Conservation (phyloP, 768 basidiomycete genomes). For the Termitomyces sp. region DNA sequence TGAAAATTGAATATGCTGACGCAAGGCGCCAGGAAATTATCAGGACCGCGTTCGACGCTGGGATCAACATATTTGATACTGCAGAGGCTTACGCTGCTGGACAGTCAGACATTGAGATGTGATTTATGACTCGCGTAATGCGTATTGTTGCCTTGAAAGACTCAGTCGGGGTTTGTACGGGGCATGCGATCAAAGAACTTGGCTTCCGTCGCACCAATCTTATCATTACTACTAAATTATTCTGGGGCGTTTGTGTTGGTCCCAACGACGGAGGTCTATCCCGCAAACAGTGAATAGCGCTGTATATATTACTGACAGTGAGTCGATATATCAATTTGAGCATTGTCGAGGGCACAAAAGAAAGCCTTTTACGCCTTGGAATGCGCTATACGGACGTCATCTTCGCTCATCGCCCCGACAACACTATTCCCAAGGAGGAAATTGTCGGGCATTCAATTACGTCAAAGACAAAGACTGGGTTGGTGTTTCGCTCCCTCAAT, state of each 20-base stretch:
- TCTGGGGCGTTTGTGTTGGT: conserved; percentile 61
- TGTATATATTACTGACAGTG: background rate
- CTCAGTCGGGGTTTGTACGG: conserved; percentile 26
- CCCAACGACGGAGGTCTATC: conserved; percentile 54
- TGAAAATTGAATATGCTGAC: background rate
- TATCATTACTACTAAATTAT: conserved; percentile 74
- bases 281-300: conserved; percentile 46
- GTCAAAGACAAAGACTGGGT: conserved; percentile 72
- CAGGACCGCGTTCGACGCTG: conserved; percentile 68
- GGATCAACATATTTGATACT: conserved; percentile 73
- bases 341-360: conserved; percentile 71
- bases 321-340: conserved; percentile 20
- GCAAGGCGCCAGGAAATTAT: conserved; percentile 59
- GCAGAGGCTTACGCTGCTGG: conserved; percentile 66
- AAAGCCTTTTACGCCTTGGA: conserved; percentile 58
- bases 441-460: conserved; percentile 75
- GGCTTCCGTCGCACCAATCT: conserved; percentile 60
- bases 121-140: conserved; percentile 7
- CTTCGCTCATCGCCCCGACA: conserved; percentile 66
- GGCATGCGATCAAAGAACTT: conserved; percentile 71
- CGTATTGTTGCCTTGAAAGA: background rate
- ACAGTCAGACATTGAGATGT: conserved; percentile 72
- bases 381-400: conserved; percentile 72
- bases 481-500: background rate
- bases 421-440: conserved; percentile 66